Conservation (phyloP, 352 stramenopile species). For the Pythium aquatile region DNA sequence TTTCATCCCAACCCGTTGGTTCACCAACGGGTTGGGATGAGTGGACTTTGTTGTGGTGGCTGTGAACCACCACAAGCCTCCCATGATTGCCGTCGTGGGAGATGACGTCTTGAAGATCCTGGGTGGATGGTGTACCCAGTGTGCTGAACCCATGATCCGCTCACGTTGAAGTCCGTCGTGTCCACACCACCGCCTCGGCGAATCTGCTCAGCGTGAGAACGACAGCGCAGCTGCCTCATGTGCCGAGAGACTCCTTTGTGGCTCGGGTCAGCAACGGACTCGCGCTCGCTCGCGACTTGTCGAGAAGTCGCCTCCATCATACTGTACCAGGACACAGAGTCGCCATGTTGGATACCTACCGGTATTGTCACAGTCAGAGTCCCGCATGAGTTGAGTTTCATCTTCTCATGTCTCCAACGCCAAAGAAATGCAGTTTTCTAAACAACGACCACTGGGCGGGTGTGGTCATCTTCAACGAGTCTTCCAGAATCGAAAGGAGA, state of each 20-base stretch:
- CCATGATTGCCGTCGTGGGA: too few species aligned
- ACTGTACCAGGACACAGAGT: neutral
- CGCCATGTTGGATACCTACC: neutral
- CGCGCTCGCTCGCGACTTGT: neutral
- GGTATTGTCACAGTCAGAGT: neutral
- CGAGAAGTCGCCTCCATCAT: neutral
- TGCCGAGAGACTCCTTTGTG: neutral
- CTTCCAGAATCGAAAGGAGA: too few species aligned
- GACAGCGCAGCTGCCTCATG: neutral
- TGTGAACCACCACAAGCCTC: too few species aligned
- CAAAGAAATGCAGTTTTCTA: too few species aligned
- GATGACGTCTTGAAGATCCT: too few species aligned
- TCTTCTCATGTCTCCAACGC: neutral
- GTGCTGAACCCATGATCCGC: neutral
- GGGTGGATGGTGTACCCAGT: too few species aligned
- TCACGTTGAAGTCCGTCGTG: neutral
- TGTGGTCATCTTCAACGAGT: too few species aligned
- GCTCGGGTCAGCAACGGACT: neutral
- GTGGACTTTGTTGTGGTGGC: too few species aligned
- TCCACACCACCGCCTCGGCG: neutral
- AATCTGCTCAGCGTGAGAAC: neutral
- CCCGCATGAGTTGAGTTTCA: neutral
- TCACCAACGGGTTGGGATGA: too few species aligned
- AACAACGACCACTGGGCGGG: too few species aligned
- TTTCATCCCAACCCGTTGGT: too few species aligned